Conservation (phyloP, 78 protist genomes). For the Cavenderia fasciculata region DNA sequence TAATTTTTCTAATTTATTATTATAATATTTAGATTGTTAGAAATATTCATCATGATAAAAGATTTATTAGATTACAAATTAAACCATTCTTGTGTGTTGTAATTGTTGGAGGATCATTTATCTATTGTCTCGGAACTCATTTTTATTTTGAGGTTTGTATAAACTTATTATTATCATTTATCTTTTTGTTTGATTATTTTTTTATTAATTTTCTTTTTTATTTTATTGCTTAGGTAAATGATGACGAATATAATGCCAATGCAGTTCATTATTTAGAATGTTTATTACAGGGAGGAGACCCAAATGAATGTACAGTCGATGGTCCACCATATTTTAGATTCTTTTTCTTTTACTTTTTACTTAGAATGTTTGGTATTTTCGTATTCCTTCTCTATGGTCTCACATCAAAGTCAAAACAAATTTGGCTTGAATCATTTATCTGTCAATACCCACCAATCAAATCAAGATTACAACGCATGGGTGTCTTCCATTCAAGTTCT, state of each 20-base stretch:
- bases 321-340: background rate
- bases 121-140: slow-evolving; percentile 6
- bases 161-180: no score
- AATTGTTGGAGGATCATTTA: slow-evolving; percentile 34
- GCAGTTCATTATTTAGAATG: background rate
- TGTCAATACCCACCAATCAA: background rate
- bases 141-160: slow-evolving; percentile 9
- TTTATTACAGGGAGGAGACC: background rate
- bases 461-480: background rate
- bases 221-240: no score
- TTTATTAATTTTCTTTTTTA: no score
- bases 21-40: slow-evolving; percentile 8
- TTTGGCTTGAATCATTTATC: background rate
- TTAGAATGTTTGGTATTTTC: slow-evolving; percentile 13
- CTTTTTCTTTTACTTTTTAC: background rate
- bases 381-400: slow-evolving; percentile 6
- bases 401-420: background rate
- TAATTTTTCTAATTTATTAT: background rate
- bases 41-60: slow-evolving; percentile 34
- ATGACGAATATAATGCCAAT: background rate
- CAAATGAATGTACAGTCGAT: background rate
- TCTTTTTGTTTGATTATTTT: no score
- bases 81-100: slow-evolving; percentile 51
- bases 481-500: background rate
- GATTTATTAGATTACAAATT: slow-evolving; percentile 17